Percentiles rank a stretch among this genome's conserved stretches.
phyloP scores from a whole-genome alignment of 768 basidiomycete species.

The Termitomyces sp. region DNA sequence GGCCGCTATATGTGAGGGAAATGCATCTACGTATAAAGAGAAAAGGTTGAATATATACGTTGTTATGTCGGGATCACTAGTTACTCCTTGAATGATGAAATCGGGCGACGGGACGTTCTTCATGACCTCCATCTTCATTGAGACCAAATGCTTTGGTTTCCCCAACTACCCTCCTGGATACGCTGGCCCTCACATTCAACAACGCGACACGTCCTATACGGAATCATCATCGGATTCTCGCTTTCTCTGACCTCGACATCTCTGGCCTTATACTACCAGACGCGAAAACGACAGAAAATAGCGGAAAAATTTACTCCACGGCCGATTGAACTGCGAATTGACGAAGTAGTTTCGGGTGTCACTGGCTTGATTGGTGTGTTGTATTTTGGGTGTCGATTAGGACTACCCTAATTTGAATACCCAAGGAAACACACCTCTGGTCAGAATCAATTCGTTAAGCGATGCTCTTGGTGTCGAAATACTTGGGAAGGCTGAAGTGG shows the following conservation, averaged over 20 bases:
- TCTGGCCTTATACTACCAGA: conserved; percentile 49
- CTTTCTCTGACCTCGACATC: conserved; percentile 73
- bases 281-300: conserved; percentile 45
- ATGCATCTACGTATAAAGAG: too few species aligned
- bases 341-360: conserved; percentile 79
- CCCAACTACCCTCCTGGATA: conserved; percentile 28
- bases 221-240: conserved; percentile 69
- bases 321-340: conserved; percentile 70
- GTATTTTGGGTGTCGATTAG: neutral
- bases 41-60: neutral
- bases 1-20: neutral
- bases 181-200: conserved; percentile 35
- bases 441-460: conserved; percentile 89
- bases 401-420: neutral
- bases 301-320: conserved; percentile 36
- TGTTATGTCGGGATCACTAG: neutral
- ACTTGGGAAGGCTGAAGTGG: conserved; percentile 90
- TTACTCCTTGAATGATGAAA: conserved; percentile 4
- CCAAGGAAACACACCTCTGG: conserved; percentile 89
- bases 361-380: conserved; percentile 78
- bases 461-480: conserved; percentile 92
- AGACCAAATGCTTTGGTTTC: conserved; percentile 21
- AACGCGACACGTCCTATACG: conserved; percentile 35
- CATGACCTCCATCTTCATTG: conserved; percentile 14
- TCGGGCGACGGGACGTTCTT: conserved; percentile 7